phyloP scores from a whole-genome alignment of 139 green algal genomes.

The Choricystis sp. region DNA sequence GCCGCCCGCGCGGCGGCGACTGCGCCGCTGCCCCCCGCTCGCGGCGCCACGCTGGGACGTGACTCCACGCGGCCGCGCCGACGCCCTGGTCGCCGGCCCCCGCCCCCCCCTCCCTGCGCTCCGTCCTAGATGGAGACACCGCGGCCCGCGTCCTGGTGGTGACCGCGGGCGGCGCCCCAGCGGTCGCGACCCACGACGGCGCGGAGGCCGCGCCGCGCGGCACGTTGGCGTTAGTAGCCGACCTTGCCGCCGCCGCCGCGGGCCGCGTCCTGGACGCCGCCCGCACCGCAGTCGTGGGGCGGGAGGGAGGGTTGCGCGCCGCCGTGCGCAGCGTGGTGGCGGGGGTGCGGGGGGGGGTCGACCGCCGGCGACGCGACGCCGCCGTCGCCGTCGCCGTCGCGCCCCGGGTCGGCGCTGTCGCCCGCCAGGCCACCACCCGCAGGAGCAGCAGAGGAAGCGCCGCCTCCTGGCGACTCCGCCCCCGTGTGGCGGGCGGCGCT shows the following conservation, averaged over 20 bases:
- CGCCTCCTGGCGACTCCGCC: background rate
- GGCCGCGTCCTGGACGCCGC: constrained; percentile 6
- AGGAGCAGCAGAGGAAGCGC: background rate
- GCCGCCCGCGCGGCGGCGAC: background rate
- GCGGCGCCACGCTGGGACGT: no score
- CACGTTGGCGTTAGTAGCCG: constrained; percentile 18
- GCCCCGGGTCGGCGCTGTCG: background rate
- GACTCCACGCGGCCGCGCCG: constrained; percentile 3
- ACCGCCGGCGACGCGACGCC: no score
- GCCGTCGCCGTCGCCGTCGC: background rate
- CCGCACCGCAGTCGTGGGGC: background rate
- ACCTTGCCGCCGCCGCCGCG: constrained; percentile 10
- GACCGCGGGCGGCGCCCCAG: constrained; percentile 20
- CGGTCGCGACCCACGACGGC: constrained; percentile 21
- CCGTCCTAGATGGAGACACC: constrained; percentile 9
- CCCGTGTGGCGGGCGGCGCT: constrained; percentile 1
- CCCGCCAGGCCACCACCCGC: background rate
- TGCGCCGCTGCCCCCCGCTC: background rate
- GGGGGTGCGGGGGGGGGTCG: background rate
- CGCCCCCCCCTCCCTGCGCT: constrained; percentile 21
- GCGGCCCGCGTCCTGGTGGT: constrained; percentile 11
- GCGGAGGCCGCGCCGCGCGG: constrained; percentile 16
- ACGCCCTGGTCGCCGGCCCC: constrained; percentile 21
- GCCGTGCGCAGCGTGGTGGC: background rate
- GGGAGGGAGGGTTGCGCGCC: background rate